Conservation (phyloP, 768 basidiomycete species). For the Roridomyces roridus region DNA sequence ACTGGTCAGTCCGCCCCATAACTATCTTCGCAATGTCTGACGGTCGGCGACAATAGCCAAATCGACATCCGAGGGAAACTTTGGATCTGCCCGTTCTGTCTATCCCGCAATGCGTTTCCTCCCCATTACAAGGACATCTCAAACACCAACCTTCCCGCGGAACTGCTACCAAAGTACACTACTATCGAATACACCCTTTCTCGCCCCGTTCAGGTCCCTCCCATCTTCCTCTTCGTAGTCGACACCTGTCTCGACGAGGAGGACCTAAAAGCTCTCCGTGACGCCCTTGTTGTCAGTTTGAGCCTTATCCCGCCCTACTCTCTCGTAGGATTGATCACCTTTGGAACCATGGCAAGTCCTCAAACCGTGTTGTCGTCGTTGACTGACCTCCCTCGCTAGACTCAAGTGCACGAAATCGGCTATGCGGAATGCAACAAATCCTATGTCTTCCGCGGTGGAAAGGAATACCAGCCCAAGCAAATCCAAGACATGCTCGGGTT, state of each 20-base stretch:
- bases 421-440: conserved; percentile 97
- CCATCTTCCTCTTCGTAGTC: conserved; percentile 96
- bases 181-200: conserved; percentile 99
- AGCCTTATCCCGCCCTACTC: conserved; percentile 93
- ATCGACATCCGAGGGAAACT: conserved; percentile 98
- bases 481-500: conserved; percentile 98
- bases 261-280: conserved; percentile 93
- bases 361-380: no score
- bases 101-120: conserved; percentile 95
- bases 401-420: conserved; percentile 98
- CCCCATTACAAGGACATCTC: conserved; percentile 99
- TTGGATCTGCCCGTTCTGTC: conserved; percentile 99
- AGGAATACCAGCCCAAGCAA: conserved; percentile 95
- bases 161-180: conserved; percentile 96
- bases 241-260: conserved; percentile 97
- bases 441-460: conserved; percentile 97
- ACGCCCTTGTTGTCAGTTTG: conserved; percentile 93
- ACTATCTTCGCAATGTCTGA: conserved; percentile 5
- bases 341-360: conserved; percentile 93
- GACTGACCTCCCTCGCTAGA: conserved; percentile 50
- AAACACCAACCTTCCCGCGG: conserved; percentile 94
- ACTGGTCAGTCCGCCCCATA: conserved; percentile 69
- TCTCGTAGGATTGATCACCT: conserved; percentile 95
- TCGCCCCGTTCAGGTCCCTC: conserved; percentile 89
- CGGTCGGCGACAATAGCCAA: conserved; percentile 61